phyloP scores from a whole-genome alignment of 2,329 filamentous ascomycete genomes.

The Dothideomycetes sp. region DNA sequence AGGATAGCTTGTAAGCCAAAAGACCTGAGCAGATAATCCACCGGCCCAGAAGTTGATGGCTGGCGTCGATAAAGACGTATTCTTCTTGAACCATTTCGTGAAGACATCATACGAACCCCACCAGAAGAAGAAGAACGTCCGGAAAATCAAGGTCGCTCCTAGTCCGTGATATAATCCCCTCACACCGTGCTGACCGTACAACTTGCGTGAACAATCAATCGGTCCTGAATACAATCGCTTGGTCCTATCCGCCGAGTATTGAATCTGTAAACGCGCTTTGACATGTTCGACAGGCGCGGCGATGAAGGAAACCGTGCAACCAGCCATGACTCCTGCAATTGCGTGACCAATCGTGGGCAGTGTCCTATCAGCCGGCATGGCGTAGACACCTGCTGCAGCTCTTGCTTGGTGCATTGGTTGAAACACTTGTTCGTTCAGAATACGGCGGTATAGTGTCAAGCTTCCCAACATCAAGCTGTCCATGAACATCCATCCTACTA shows the following conservation, averaged over 20 bases:
- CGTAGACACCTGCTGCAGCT: constrained; percentile 22
- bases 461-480: constrained; percentile 88
- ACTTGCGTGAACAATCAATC: constrained; percentile 69
- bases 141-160: constrained; percentile 74
- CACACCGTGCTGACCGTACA: constrained; percentile 59
- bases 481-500: constrained; percentile 99
- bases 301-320: constrained; percentile 82
- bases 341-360: constrained; percentile 76
- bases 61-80: constrained; percentile 64
- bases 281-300: constrained; percentile 91
- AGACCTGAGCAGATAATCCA: constrained; percentile 83
- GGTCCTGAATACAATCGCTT: constrained; percentile 77
- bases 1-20: constrained; percentile 89
- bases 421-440: constrained; percentile 76
- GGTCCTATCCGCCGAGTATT: constrained; percentile 73
- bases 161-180: constrained; percentile 79
- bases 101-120: constrained; percentile 93
- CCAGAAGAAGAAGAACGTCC: constrained; percentile 95
- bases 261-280: constrained; percentile 87
- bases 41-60: constrained; percentile 96
- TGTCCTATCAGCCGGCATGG: constrained; percentile 28
- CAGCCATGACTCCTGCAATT: constrained; percentile 77
- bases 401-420: constrained; percentile 33
- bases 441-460: constrained; percentile 76
- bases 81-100: constrained; percentile 54